phyloP scores from a whole-genome alignment of 345 rosid species.

The Turritis glabra region DNA sequence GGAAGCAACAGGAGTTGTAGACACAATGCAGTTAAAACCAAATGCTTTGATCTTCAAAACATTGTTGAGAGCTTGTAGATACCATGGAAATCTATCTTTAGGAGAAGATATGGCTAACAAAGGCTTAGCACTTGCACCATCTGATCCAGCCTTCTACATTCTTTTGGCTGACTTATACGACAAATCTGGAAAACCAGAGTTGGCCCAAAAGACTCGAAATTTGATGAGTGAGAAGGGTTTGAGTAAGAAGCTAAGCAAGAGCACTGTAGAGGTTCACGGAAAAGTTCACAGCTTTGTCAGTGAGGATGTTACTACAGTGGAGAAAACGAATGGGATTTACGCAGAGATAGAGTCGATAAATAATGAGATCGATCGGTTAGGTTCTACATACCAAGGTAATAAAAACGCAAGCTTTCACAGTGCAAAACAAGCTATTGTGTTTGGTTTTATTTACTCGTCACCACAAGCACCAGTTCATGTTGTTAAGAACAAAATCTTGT shows the following conservation, averaged over 20 bases:
- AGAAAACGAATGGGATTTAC: conserved; percentile 29
- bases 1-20: conserved; percentile 49
- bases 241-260: conserved; percentile 31
- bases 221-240: conserved; percentile 41
- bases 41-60: conserved; percentile 57
- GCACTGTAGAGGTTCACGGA: conserved; percentile 38
- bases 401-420: conserved; percentile 38
- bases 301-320: conserved; percentile 32
- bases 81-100: conserved; percentile 50
- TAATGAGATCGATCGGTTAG: conserved; percentile 19
- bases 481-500: conserved; percentile 35
- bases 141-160: conserved; percentile 51
- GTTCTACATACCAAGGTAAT: conserved; percentile 27
- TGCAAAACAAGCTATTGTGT: conserved; percentile 40
- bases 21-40: conserved; percentile 53
- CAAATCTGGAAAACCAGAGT: conserved; percentile 44
- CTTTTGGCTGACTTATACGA: conserved; percentile 57
- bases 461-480: conserved; percentile 30
- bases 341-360: conserved; percentile 32
- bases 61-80: conserved; percentile 54
- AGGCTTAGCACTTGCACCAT: conserved; percentile 56
- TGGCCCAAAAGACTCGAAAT: conserved; percentile 45
- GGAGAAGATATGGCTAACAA: conserved; percentile 71
- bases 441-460: conserved; percentile 33
- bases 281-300: conserved; percentile 36